Base-by-base conservation (phyloP, 1,284 basidiomycete genomes). In the Entoloma clypeatum region DNA sequence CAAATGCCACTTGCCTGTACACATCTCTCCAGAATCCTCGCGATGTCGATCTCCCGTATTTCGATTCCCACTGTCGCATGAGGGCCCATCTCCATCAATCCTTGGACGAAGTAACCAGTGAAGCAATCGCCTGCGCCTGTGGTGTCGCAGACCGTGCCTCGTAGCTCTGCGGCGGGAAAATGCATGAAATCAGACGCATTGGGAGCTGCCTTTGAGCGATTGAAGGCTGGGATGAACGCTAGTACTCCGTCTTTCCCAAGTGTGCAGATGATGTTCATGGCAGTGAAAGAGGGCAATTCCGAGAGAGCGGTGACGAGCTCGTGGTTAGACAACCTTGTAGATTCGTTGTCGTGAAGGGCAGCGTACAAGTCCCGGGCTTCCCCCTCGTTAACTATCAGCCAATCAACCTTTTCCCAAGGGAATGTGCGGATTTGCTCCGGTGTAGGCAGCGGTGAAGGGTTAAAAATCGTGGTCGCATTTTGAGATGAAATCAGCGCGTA, bases 91-190 rank as follows among this genome's bases (percentile, higher is more conserved):
- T 62, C 55, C 77, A 80, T 77, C 31, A 79, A 58, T 0, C 71
- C 74, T 5, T 67, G 62, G 7, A 77, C 71, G 48, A 79, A 67
- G 51, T 76, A 80, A 8, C 77, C 77, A 0, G 75, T 68, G 52
- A 79, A 79, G 45, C 75, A 77, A 50, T 80, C 77, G 0, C 77
- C 77, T 2, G 77, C 77, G 6, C 77, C 77, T 0, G 77, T 80
- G 0, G 76, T 79, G 52, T 80, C 77, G 8, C 60, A 54, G 3
- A 69, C 63, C 0, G 44, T 51, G 5, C 65, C 70, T 18, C 61
- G 45, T 8, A 78, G 53, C 33, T 57, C 57, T 2, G 68, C 67
- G 1, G 75, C 74, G 1, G 74, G 74, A 10, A 75, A 45, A 39
- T 67, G 64, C 11, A 76, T 55, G 5, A 63, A 47, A 11, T 50